These are phyloP conservation scores for Hanseniaspora meyeri DNA, from an alignment of 805 yeast species.

Conservation along the genomic window DNA sequence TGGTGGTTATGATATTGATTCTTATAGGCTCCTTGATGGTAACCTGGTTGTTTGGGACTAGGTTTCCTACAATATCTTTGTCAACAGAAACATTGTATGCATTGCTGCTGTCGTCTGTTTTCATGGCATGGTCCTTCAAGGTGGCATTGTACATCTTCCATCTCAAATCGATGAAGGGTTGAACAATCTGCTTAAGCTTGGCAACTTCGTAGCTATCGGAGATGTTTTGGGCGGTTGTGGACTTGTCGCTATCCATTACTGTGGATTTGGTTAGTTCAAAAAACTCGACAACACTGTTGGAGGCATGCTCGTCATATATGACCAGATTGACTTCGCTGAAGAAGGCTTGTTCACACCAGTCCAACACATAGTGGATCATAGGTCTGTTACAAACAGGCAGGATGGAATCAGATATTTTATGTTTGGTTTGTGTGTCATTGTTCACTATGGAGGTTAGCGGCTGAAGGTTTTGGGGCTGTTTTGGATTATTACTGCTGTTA, in stretches of 20 bases:
- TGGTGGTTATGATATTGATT: conserved; percentile 34
- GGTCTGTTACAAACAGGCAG: conserved; percentile 84
- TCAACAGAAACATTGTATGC: neutral
- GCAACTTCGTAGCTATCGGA: conserved; percentile 16
- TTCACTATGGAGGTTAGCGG: conserved; percentile 36
- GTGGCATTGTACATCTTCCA: conserved; percentile 18
- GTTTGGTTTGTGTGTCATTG: conserved; percentile 42
- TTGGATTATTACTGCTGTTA: conserved; percentile 11
- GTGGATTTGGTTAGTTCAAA: conserved; percentile 14
- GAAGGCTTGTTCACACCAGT: conserved; percentile 85
- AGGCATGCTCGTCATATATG: conserved; percentile 20
- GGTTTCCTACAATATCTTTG: conserved; percentile 11
- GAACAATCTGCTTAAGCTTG: conserved; percentile 37
- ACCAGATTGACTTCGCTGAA: conserved; percentile 61
- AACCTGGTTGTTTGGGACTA: conserved; percentile 15
- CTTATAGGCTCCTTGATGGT: conserved; percentile 25
- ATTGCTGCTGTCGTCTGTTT: conserved; percentile 20
- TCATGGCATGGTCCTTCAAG: conserved; percentile 6
- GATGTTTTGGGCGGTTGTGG: conserved; percentile 24
- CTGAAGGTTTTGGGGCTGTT: neutral
- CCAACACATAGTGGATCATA: conserved; percentile 73
- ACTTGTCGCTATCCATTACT: neutral
- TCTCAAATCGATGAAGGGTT: conserved; percentile 34
- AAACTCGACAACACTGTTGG: neutral
- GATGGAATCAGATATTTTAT: conserved; percentile 56